Base-by-base conservation (phyloP, 2,329 filamentous ascomycete species). In the Aspergillus jensenii region DNA sequence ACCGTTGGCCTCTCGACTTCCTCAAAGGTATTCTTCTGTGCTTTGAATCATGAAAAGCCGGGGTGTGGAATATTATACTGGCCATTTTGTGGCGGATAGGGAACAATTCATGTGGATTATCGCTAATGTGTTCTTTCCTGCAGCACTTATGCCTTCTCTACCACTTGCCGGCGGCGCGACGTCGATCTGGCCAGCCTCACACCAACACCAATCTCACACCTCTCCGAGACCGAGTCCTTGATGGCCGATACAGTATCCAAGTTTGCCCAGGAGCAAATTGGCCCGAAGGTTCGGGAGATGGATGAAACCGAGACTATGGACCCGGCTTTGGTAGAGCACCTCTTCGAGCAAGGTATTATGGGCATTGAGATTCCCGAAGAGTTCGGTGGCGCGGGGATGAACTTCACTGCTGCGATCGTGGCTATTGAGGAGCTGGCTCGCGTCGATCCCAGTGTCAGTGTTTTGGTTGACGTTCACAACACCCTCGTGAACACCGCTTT, bases 291-390 rank as follows among this genome's bases (percentile, higher is more conserved):
- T 11, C 90, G 95, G 58, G 93, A 96, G 17, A 99, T 99, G 95
- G 95, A 99, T 74, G 95, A 99, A 82, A 88, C 89, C 31, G 95
- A 99, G 82, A 78, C 84, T 58, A 98, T 99, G 95, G 95, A 98
- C 74, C 87, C 91, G 0, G 74, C 83, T 1, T 78, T 99, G 7
- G 89, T 99, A 6, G 92, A 96, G 80, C 90, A 95, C 78, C 84
- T 96, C 52, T 99, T 99, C 70, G 95, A 99, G 81, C 93, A 98
- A 74, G 95, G 95, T 0, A 81, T 99, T 50, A 99, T 99, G 95
- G 90, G 92, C 61, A 85, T 99, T 63, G 95, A 99, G 80, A 96
- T 99, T 58, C 93, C 95, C 15, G 95, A 99, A 77, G 93, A 97
- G 76, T 99, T 89, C 73, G 95, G 95, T 60, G 95, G 95, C 60